Base-by-base conservation (phyloP, 768 basidiomycete species). In the Boletus reticuloceps region DNA sequence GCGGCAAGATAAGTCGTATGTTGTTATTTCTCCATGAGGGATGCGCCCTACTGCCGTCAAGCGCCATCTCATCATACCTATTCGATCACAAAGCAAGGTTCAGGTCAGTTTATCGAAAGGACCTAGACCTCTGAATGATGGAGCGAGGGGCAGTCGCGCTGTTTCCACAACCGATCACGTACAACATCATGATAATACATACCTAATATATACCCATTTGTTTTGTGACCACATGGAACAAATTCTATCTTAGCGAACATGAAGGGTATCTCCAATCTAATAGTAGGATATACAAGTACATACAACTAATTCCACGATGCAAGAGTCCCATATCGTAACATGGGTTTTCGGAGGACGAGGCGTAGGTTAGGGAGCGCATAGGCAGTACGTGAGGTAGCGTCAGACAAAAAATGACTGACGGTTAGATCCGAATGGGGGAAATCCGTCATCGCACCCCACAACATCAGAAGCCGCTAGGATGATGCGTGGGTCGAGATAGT, bases 341-440 rank as follows among this genome's bases (percentile, higher is more conserved):
- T 9, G 39, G 7, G 29, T 41, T 42, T 62, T 46, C 16, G 13
- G 27, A 40, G 12, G 17, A 17, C 3, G 32, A n/a, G 31, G 31
- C 11, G 11, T 34, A 16, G 27, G 27, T 10, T 32, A 34, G 19
- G 16, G 1, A 34, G 12, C n/a, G 19, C 5, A 25, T 36, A 40
- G 19, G 12, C 13, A 47, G 41, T 17, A 31, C 32, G 16, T 19
- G 6, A 19, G 10, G 6, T 53, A 17, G 6, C 14, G 29, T 55
- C 69, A 74, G 59, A 58, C 64, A 59, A 66, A 73, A 60, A 58
- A 66, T 41, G 55, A 68, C 41, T 67, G 74, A 55, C 75, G 79
- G 32, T 74, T 71, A 45, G 79, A 76, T 31, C 75, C 77, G 58
- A 80, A 79, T 56, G 79, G 73, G 7, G 74, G 69, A 58, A 77